Percentiles rank a stretch among this genome's conserved stretches.
These are phyloP conservation scores for Phytophthora pistaciae DNA, from an alignment of 352 stramenopile genomes.

Conservation along the genomic window DNA sequence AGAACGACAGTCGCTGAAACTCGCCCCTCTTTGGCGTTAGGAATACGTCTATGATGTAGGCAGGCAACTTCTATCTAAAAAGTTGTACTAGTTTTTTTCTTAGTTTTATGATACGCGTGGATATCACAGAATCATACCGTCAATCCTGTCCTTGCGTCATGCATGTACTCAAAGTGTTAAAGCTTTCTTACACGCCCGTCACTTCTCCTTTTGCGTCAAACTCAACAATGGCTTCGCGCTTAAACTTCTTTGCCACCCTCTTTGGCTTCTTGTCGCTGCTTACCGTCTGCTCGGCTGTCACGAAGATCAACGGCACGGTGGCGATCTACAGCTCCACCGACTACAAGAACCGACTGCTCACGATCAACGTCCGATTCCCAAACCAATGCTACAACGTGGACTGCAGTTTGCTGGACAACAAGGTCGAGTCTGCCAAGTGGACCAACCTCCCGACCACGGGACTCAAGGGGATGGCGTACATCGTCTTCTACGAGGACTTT, in stretches of 20 bases:
- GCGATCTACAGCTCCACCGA: constrained; percentile 19
- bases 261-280: background rate
- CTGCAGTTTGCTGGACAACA: constrained; percentile 28
- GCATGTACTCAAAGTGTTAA: background rate
- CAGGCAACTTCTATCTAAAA: background rate
- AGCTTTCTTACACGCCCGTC: background rate
- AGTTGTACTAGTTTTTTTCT: background rate
- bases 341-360: constrained; percentile 22
- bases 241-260: background rate
- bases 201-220: background rate
- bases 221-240: background rate
- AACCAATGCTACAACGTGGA: constrained; percentile 37
- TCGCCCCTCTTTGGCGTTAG: no score
- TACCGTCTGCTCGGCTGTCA: background rate
- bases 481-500: constrained; percentile 30
- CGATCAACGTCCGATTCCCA: constrained; percentile 25
- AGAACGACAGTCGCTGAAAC: constrained; percentile 6
- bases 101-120: background rate
- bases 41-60: background rate
- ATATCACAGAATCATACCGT: background rate
- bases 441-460: constrained; percentile 20
- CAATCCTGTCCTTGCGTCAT: background rate
- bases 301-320: constrained; percentile 22
- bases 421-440: constrained; percentile 31
- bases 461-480: constrained; percentile 26